A percentile compares a stretch with the other conserved stretches of the same genome.
These are phyloP conservation scores for Tetrapyrgos nigripes DNA, from an alignment of 1,284 basidiomycete genomes.

Conservation along the genomic window DNA sequence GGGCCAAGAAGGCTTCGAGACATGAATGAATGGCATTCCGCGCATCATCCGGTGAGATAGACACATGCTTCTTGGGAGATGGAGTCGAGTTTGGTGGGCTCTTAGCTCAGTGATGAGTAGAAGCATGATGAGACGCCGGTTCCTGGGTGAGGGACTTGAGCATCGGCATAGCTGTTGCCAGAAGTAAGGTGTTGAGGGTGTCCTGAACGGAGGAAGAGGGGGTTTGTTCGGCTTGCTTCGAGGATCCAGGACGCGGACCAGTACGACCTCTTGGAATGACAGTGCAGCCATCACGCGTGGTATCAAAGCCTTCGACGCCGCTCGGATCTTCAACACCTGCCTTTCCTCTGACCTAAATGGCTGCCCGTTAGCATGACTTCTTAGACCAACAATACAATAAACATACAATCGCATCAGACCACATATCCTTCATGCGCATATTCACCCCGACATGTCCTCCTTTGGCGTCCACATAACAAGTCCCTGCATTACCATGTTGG, in stretches of 20 bases:
- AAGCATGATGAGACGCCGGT: too few species aligned
- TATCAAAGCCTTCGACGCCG: not conserved
- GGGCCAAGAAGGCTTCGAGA: too few species aligned
- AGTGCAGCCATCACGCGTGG: not conserved
- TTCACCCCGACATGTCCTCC: not conserved
- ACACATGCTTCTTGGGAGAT: too few species aligned
- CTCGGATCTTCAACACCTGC: not conserved
- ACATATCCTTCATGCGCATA: not conserved
- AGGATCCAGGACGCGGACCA: not conserved
- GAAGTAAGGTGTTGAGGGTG: not conserved
- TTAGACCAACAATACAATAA: not conserved
- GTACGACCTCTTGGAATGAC: not conserved
- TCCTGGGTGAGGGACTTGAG: too few species aligned
- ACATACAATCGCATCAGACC: not conserved
- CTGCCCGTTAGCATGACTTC: not conserved
- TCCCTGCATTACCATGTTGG: constrained; percentile 29
- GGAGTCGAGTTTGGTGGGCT: too few species aligned
- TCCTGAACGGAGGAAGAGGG: too few species aligned
- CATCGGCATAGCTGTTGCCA: not conserved
- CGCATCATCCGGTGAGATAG: too few species aligned
- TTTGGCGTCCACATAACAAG: constrained; percentile 22
- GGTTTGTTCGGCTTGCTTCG: not conserved
- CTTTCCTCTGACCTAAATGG: not conserved
- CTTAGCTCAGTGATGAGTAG: too few species aligned
- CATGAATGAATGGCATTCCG: too few species aligned